phyloP scores from a whole-genome alignment of 2,329 filamentous ascomycete genomes.

The Penicillium expansum region DNA sequence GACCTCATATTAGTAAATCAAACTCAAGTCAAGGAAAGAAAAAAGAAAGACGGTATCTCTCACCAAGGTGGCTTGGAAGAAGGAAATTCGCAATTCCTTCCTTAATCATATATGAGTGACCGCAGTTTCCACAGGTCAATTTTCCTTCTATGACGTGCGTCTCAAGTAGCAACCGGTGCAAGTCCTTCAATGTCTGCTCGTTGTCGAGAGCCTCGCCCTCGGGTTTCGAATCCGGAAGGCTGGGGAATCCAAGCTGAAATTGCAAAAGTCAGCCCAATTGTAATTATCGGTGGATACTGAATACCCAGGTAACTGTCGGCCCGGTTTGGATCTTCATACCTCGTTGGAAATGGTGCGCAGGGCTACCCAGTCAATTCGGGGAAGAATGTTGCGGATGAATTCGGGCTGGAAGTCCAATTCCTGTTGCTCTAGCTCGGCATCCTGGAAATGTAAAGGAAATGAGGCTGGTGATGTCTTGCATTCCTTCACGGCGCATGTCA shows the following conservation, averaged over 20 bases:
- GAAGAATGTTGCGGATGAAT: conserved; percentile 80
- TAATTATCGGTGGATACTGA: not conserved
- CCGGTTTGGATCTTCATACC: conserved; percentile 18
- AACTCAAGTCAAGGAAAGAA: not conserved
- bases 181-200: conserved; percentile 68
- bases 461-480: conserved; percentile 79
- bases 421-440: conserved; percentile 83
- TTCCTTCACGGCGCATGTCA: conserved; percentile 91
- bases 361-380: conserved; percentile 83
- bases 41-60: not conserved
- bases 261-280: not conserved
- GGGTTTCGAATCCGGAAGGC: conserved; percentile 64
- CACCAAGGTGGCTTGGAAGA: conserved; percentile 80
- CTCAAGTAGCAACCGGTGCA: conserved; percentile 81
- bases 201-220: conserved; percentile 62
- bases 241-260: conserved; percentile 71
- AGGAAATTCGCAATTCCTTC: conserved; percentile 97
- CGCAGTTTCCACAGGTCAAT: conserved; percentile 85
- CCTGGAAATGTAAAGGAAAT: conserved; percentile 88
- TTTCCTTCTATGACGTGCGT: conserved; percentile 87
- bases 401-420: conserved; percentile 77
- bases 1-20: not conserved
- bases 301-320: not conserved
- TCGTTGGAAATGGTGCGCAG: conserved; percentile 73
- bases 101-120: conserved; percentile 89